These are phyloP conservation scores for Starmera pachycereana DNA, from an alignment of 805 yeast genomes.

Conservation along the genomic window DNA sequence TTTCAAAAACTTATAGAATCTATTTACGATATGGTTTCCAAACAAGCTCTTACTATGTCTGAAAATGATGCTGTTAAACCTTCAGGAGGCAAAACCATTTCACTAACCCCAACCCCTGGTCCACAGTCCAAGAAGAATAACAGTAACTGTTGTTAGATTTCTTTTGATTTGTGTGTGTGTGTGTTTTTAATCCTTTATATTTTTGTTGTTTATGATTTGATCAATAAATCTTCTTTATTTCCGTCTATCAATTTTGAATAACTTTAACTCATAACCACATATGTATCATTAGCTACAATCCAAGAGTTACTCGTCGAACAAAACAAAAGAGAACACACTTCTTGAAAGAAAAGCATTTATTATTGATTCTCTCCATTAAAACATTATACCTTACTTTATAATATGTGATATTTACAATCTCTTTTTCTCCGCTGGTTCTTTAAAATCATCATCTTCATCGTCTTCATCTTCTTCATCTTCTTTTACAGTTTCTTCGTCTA, in stretches of 20 bases:
- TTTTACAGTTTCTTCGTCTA: conserved; percentile 34
- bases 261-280: no score
- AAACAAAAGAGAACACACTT: no score
- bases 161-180: no score
- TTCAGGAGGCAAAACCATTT: conserved; percentile 81
- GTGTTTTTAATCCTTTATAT: background rate
- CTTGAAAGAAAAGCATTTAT: no score
- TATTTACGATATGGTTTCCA: conserved; percentile 88
- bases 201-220: background rate
- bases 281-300: no score
- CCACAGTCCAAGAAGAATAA: conserved; percentile 48
- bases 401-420: conserved; percentile 1
- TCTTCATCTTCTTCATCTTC: conserved; percentile 35
- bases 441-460: conserved; percentile 41
- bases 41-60: conserved; percentile 84
- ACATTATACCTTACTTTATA: background rate
- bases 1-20: conserved; percentile 89
- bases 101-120: conserved; percentile 88
- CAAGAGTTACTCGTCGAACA: no score
- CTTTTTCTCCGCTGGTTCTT: conserved; percentile 25
- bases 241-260: no score
- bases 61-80: conserved; percentile 59
- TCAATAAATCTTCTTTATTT: no score
- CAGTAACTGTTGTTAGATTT: conserved; percentile 53
- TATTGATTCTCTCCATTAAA: background rate